Evolutionary conservation across 2,329 filamentous ascomycete species (phyloP).

Genomic region (Emergomyces orientalis): DNA sequence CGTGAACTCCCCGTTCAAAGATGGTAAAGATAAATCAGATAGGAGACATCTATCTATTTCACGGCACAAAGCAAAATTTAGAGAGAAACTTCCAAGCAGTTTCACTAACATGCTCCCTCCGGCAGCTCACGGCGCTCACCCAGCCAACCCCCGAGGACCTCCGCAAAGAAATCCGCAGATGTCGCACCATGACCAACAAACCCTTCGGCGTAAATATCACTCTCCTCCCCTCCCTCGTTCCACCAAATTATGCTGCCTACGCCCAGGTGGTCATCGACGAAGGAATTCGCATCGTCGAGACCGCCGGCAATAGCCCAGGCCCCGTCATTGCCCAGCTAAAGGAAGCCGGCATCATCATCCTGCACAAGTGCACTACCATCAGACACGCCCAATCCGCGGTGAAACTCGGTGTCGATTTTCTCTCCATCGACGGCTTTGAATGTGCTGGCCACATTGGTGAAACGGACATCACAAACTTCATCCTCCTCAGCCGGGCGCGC

Average conservation of each 20-base stretch:
- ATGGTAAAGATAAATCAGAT: not conserved
- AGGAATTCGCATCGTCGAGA: constrained; percentile 84
- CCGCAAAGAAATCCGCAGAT: constrained; percentile 83
- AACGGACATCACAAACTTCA: constrained; percentile 46
- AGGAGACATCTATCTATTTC: not conserved
- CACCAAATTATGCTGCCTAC: constrained; percentile 87
- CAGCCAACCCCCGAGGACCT: constrained; percentile 87
- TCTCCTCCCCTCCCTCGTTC: constrained; percentile 76
- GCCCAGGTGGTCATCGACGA: constrained; percentile 89
- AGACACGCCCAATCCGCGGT: constrained; percentile 83
- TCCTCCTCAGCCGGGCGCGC: constrained; percentile 69
- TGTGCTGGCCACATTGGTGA: constrained; percentile 64
- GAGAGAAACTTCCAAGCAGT: not conserved
- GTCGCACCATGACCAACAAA: constrained; percentile 56
- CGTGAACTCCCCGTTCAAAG: constrained; percentile 12
- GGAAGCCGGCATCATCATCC: constrained; percentile 62
- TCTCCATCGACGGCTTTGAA: constrained; percentile 96
- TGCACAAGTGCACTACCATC: constrained; percentile 98
- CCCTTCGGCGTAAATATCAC: constrained; percentile 91
- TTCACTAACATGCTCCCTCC: not conserved
- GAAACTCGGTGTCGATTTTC: constrained; percentile 91
- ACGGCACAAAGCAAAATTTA: not conserved
- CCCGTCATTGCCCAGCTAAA: constrained; percentile 87
- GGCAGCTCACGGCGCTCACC: constrained; percentile 55
- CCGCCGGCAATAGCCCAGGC: constrained; percentile 80